These are phyloP conservation scores for Cercospora berteroae DNA, from an alignment of 2,329 filamentous ascomycete genomes.

Conservation along the genomic window DNA sequence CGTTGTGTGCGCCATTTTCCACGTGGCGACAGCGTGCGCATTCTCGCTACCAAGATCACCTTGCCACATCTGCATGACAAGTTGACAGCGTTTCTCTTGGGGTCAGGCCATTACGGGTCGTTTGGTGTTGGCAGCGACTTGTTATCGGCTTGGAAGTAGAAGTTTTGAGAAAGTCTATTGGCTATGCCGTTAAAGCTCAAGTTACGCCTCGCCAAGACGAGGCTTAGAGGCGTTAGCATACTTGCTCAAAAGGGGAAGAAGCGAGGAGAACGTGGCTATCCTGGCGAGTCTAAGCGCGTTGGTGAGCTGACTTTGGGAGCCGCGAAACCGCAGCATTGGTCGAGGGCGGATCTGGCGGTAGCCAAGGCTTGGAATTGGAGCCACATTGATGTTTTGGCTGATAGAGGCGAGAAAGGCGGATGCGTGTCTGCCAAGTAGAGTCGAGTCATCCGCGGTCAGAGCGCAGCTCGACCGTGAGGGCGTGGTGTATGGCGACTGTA, in stretches of 20 bases:
- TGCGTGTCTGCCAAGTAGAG: background rate
- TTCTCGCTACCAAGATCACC: background rate
- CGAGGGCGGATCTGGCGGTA: background rate
- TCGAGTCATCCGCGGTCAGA: background rate
- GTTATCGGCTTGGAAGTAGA: background rate
- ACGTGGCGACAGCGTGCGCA: background rate
- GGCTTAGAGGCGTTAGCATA: background rate
- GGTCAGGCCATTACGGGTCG: background rate
- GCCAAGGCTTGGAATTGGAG: background rate
- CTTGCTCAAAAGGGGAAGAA: background rate
- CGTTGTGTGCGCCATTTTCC: background rate
- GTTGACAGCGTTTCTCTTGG: background rate
- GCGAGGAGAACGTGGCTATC: background rate
- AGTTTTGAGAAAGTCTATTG: background rate
- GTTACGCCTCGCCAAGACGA: background rate
- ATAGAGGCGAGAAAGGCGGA: background rate
- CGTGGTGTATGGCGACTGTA: background rate
- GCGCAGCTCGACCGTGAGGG: background rate
- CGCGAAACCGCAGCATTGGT: background rate
- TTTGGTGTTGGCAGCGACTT: background rate
- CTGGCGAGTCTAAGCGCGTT: background rate
- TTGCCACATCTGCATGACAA: background rate
- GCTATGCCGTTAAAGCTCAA: background rate
- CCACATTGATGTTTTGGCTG: background rate
- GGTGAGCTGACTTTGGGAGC: background rate